Percentiles rank a stretch among this genome's conserved stretches.
Evolutionary conservation across 306 rosid genomes (phyloP).

Genomic region (Senna tora): DNA sequence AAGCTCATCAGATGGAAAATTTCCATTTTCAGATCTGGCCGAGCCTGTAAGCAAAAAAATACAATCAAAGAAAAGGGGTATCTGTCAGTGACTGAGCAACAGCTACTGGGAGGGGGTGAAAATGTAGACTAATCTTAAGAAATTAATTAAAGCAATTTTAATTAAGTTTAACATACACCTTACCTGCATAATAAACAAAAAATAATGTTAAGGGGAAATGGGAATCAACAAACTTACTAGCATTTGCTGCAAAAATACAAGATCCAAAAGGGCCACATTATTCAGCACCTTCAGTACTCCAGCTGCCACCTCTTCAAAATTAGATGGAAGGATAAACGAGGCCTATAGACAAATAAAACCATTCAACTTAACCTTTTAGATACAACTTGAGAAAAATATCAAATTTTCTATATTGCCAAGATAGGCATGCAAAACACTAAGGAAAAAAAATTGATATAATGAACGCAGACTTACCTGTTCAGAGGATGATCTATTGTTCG

Average conservation of each 20-base stretch:
- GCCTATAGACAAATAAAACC: slow-evolving; percentile 58
- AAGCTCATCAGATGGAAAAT: slow-evolving; percentile 95
- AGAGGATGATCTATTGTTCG: slow-evolving; percentile 86
- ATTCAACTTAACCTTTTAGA: slow-evolving; percentile 23
- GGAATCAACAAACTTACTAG: slow-evolving; percentile 62
- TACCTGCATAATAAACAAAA: not conserved
- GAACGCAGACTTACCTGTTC: slow-evolving; percentile 68
- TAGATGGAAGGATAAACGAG: slow-evolving; percentile 84
- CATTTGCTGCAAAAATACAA: slow-evolving; percentile 85
- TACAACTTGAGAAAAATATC: slow-evolving; percentile 33
- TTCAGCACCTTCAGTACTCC: slow-evolving; percentile 97
- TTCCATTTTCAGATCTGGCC: slow-evolving; percentile 96
- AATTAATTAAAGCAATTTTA: slow-evolving; percentile 10
- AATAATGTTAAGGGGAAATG: slow-evolving; percentile 28
- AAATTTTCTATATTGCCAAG: slow-evolving; percentile 7
- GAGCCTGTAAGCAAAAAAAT: slow-evolving; percentile 67
- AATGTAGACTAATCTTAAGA: slow-evolving; percentile 15
- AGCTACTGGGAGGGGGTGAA: not conserved
- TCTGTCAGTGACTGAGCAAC: slow-evolving; percentile 21
- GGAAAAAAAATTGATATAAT: not conserved
- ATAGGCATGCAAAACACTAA: slow-evolving; percentile 14
- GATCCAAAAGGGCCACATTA: slow-evolving; percentile 91
- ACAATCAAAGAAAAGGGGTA: slow-evolving; percentile 25
- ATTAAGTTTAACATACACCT: slow-evolving; percentile 24
- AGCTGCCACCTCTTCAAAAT: slow-evolving; percentile 97